Conservation (phyloP, 2,329 filamentous ascomycete species). For the Aspergillus ustus region DNA sequence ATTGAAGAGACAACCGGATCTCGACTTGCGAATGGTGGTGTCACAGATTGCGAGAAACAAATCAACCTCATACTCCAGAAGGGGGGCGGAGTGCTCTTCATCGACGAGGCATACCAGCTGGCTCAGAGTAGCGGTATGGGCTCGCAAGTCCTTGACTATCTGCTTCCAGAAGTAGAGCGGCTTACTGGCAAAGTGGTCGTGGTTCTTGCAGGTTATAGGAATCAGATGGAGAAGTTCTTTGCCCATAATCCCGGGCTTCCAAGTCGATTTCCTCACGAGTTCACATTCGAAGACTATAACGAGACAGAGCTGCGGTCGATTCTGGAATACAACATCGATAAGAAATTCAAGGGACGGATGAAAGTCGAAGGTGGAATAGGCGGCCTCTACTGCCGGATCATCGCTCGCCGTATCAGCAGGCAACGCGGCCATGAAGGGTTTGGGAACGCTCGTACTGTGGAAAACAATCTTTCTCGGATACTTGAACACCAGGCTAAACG, state of each 20-base stretch:
- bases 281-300: constrained; percentile 72
- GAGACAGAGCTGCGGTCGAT: constrained; percentile 69
- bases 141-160: constrained; percentile 67
- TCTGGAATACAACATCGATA: constrained; percentile 58
- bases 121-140: constrained; percentile 63
- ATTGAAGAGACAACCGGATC: constrained; percentile 74
- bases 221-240: constrained; percentile 78
- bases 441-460: constrained; percentile 71
- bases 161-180: constrained; percentile 76
- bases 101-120: constrained; percentile 80
- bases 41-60: constrained; percentile 61
- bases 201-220: constrained; percentile 73
- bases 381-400: constrained; percentile 69
- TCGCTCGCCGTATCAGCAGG: constrained; percentile 63
- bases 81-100: constrained; percentile 73
- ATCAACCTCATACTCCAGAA: constrained; percentile 60
- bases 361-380: constrained; percentile 60
- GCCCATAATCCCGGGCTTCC: constrained; percentile 72
- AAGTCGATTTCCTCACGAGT: constrained; percentile 68
- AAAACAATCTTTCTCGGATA: constrained; percentile 64
- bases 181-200: constrained; percentile 71
- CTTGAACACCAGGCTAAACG: constrained; percentile 63
- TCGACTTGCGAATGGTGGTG: constrained; percentile 65
- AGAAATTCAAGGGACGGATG: constrained; percentile 62
- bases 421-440: constrained; percentile 70